Evolutionary conservation across 495 filamentous ascomycete genomes (phyloP), one percentile per base, ranked within the genome.

Genomic region (Tricharina praecox): DNA sequence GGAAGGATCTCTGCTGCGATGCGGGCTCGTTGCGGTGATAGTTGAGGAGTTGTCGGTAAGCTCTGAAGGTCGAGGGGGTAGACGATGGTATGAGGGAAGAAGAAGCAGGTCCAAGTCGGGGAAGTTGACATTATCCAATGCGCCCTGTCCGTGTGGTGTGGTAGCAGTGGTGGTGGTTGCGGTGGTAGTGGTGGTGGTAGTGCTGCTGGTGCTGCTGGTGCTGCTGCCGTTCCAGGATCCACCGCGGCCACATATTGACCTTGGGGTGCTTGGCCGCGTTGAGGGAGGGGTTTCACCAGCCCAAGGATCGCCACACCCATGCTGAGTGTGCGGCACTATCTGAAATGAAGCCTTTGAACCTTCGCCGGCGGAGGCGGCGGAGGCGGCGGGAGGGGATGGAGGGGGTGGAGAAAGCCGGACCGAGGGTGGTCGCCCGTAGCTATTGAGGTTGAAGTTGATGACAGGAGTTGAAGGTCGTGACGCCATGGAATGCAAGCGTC

Each of bases 1-100:
- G 23, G 50, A 49, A 20, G 37, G 40, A 19, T 51, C 55, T 47
- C 43, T 44, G 16, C 43, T 45, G 18, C 7, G 7, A 9, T 23
- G 39, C 8, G 34, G 15, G 4, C 9, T 37, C 23, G 9, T 21
- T 23, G 13, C 7, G 13, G 23, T 26, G 43, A 4, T 37, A 5
- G 43, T 34, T 25, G 43, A 33, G 28, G 13, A 20, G 36, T n/a
- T 11, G 40, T 19, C 20, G 23, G 40, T 11, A 9, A 24, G 40
- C 7, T 46, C 25, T 9, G 43, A 44, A 5, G 40, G 40, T 8
- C 23, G 40, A 9, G 40, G 40, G 8, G 40, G 40, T 4, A 46
- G 43, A 13, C 43, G 43, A 20, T 23, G n/a, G 43, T 18, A 32
- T 5, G 28, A 18, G 5, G 28, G 43, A 18, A 20, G 9, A 21